Evolutionary conservation across 2,329 filamentous ascomycete species (phyloP), one percentile per base, ranked within the genome.

Genomic region (Lachnellula hyalina): DNA sequence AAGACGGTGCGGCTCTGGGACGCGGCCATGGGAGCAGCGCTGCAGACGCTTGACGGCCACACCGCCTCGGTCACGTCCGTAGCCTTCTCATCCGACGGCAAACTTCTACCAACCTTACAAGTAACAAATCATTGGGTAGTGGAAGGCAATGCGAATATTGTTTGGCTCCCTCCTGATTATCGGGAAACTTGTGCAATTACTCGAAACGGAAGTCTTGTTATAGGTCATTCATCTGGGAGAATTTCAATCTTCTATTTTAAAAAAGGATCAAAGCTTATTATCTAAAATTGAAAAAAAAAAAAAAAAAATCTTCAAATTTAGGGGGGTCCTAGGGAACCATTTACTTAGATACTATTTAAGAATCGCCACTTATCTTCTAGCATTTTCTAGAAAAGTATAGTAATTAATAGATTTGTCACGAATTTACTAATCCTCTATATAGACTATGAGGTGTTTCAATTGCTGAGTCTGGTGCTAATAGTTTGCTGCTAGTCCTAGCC

Each of bases 161-260:
- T 65, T 35, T 63, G 60, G 63, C 60, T 65, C 32, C 62, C 63
- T 49, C 50, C 54, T 46, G 54, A 63, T 52, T 64, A 61, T 57
- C 56, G 59, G 41, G 15, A 49, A 57, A 59, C 15, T 41, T 53
- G 38, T 56, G 52, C 52, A 56, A 59, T 57, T 52, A 56, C 54
- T 53, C 55, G 45, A 50, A 58, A 57, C 42, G 52, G 56, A 53
- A 59, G 44, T 52, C 53, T 64, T 61, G 55, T 59, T 51, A 38
- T 66, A 60, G 61, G 58, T 19, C 60, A 58, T 57, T 49, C 49
- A 52, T 66, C 61, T 53, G 60, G 59, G 51, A 55, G 51, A 58
- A 53, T 65, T 25, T 55, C 53, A 49, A 49, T 62, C 23, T 54
- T 65, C 56, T 25, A 38, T n/a, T 54, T 60, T 55, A 35, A 60